Evolutionary conservation across 805 yeast genomes (phyloP).

Genomic region (Sungouiella blattae): DNA sequence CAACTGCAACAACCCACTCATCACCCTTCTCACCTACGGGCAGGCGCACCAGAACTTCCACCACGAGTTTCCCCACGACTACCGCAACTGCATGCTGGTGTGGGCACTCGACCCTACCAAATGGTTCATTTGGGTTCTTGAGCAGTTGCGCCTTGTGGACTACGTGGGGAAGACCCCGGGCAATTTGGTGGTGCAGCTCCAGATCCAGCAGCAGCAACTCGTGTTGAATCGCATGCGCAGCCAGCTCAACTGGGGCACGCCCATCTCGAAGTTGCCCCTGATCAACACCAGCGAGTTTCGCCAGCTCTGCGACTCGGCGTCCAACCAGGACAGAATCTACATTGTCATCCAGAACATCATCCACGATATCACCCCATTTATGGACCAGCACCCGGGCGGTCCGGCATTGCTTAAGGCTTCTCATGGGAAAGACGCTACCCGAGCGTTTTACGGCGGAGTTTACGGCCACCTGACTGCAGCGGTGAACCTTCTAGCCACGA

Average conservation of each 20-base stretch:
- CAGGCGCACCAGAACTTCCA: constrained; percentile 93
- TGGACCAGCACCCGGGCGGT: constrained; percentile 94
- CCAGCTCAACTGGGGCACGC: constrained; percentile 89
- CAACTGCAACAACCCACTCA: constrained; percentile 56
- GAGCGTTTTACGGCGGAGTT: constrained; percentile 93
- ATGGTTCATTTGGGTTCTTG: constrained; percentile 57
- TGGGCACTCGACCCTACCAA: constrained; percentile 86
- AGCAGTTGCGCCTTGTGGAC: constrained; percentile 54
- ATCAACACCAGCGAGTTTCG: constrained; percentile 46
- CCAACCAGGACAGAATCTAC: constrained; percentile 50
- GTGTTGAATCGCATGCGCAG: constrained; percentile 72
- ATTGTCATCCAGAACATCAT: constrained; percentile 88
- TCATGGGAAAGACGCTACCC: constrained; percentile 90
- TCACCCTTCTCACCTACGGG: constrained; percentile 72
- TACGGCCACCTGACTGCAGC: constrained; percentile 93
- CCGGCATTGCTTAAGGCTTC: constrained; percentile 71
- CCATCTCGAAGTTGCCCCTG: constrained; percentile 81
- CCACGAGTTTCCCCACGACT: constrained; percentile 92
- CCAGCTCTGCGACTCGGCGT: constrained; percentile 31
- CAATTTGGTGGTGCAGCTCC: constrained; percentile 59
- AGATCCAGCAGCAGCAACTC: constrained; percentile 68
- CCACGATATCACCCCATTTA: constrained; percentile 89
- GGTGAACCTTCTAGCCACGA: constrained; percentile 81
- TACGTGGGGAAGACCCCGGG: constrained; percentile 61
- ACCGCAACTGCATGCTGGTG: constrained; percentile 68